These are phyloP conservation scores for Macrotyloma uniflorum DNA, from an alignment of 306 rosid species.

Conservation along the genomic window DNA sequence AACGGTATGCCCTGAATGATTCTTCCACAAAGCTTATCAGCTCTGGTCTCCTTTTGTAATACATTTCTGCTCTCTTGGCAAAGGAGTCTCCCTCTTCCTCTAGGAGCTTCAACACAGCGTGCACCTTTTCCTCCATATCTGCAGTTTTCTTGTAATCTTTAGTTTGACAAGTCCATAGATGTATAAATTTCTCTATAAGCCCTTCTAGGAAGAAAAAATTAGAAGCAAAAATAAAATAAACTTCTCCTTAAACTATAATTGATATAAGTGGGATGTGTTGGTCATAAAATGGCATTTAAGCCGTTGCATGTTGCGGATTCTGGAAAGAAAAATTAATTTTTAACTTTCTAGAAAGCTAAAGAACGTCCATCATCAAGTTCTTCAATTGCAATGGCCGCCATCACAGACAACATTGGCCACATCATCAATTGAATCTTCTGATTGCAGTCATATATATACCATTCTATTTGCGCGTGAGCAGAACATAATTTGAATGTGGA, in stretches of 20 bases:
- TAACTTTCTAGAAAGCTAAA: not conserved
- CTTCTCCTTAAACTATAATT: not conserved
- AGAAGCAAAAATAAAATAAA: no score
- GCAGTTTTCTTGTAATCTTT: slow-evolving; percentile 38
- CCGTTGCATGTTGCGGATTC: not conserved
- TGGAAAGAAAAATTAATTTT: not conserved
- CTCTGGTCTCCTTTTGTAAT: slow-evolving; percentile 84
- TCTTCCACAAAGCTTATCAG: slow-evolving; percentile 81
- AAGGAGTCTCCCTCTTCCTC: slow-evolving; percentile 89
- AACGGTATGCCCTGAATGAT: slow-evolving; percentile 70
- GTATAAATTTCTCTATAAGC: not conserved
- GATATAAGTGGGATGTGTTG: not conserved
- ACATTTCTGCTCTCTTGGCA: slow-evolving; percentile 93
- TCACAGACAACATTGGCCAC: not conserved
- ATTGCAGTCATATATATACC: not conserved
- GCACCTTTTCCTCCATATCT: slow-evolving; percentile 94
- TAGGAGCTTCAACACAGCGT: slow-evolving; percentile 54
- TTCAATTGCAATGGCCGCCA: not conserved
- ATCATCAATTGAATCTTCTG: slow-evolving; percentile 1
- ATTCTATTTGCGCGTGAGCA: not conserved
- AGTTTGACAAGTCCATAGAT: slow-evolving; percentile 24
- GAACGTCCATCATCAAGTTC: not conserved
- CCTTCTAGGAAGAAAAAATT: no score
- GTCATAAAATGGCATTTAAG: slow-evolving; percentile 23
- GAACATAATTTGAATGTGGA: slow-evolving; percentile 3